A percentile compares a stretch with the other conserved stretches of the same genome.
Evolutionary conservation across 1,139 yeast genomes (phyloP).

Genomic region (Pichia sp.): DNA sequence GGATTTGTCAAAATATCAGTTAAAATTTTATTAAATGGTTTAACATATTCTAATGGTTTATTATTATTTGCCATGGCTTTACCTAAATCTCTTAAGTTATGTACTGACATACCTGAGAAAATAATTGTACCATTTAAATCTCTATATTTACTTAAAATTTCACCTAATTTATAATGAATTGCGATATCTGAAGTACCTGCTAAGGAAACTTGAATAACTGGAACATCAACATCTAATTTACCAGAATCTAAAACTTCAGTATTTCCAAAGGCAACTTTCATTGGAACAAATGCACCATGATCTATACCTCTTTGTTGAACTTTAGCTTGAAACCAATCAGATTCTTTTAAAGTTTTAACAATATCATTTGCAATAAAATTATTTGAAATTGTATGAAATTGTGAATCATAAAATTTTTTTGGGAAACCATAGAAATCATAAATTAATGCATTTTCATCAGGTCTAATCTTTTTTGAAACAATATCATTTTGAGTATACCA

Average conservation of each 20-base stretch:
- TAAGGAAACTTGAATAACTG: conserved; percentile 62
- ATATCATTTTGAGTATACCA: conserved; percentile 14
- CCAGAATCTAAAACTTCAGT: conserved; percentile 29
- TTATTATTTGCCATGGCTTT: conserved; percentile 21
- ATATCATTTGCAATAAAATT: conserved; percentile 40
- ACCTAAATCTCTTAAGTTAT: conserved; percentile 55
- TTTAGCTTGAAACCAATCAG: conserved; percentile 40
- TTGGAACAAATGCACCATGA: conserved; percentile 81
- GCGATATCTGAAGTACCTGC: conserved; percentile 42
- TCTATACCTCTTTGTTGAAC: conserved; percentile 58
- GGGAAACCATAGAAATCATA: conserved; percentile 78
- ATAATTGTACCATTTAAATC: conserved; percentile 46
- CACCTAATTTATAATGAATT: conserved; percentile 50
- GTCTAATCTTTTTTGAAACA: conserved; percentile 18
- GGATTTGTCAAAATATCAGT: conserved; percentile 31
- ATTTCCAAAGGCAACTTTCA: conserved; percentile 61
- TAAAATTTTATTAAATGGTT: conserved; percentile 44
- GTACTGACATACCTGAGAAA: conserved; percentile 76
- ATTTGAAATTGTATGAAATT: conserved; percentile 48
- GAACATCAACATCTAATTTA: conserved; percentile 40
- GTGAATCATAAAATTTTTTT: conserved; percentile 50
- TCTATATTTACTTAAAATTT: conserved; percentile 46
- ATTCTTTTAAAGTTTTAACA: conserved; percentile 33
- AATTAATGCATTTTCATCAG: conserved; percentile 38
- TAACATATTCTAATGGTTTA: conserved; percentile 41